phyloP scores from a whole-genome alignment of 805 yeast genomes.

The Pichia exigua region DNA sequence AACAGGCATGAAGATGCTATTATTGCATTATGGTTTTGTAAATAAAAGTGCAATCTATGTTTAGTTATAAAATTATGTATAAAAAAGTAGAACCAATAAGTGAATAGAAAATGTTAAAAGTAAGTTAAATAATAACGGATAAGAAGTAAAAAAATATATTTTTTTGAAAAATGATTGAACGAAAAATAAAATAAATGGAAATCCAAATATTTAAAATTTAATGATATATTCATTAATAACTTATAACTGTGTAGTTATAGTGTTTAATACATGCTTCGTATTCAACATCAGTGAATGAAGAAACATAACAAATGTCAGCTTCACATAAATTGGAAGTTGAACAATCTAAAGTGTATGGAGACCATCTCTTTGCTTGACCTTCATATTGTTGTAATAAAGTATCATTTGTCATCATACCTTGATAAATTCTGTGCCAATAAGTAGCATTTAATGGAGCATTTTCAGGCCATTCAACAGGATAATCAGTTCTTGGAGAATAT shows the following conservation, averaged over 20 bases:
- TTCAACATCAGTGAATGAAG: constrained; percentile 31
- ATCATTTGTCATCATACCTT: constrained; percentile 34
- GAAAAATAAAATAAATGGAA: too few species aligned
- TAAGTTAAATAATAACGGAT: too few species aligned
- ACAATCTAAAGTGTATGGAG: constrained; percentile 50
- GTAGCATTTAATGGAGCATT: constrained; percentile 56
- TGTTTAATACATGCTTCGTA: constrained; percentile 12
- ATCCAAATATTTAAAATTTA: too few species aligned
- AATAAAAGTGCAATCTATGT: too few species aligned
- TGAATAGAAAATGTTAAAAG: too few species aligned
- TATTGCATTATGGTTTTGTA: constrained; percentile 6
- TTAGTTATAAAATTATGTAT: too few species aligned
- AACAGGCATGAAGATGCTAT: constrained; percentile 37
- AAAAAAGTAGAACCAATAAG: too few species aligned
- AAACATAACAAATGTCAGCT: constrained; percentile 34
- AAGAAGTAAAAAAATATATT: too few species aligned
- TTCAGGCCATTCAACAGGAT: constrained; percentile 52
- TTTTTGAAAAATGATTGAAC: too few species aligned
- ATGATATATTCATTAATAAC: background rate
- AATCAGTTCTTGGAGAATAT: constrained; percentile 56
- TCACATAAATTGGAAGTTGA: constrained; percentile 39
- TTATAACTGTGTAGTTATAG: background rate
- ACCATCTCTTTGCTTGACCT: constrained; percentile 41
- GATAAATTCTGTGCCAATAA: constrained; percentile 56
- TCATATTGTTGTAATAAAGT: constrained; percentile 43